Evolutionary conservation across 331 rosid species (phyloP), one percentile per base, ranked within the genome.

Genomic region (Quercus phellos): DNA sequence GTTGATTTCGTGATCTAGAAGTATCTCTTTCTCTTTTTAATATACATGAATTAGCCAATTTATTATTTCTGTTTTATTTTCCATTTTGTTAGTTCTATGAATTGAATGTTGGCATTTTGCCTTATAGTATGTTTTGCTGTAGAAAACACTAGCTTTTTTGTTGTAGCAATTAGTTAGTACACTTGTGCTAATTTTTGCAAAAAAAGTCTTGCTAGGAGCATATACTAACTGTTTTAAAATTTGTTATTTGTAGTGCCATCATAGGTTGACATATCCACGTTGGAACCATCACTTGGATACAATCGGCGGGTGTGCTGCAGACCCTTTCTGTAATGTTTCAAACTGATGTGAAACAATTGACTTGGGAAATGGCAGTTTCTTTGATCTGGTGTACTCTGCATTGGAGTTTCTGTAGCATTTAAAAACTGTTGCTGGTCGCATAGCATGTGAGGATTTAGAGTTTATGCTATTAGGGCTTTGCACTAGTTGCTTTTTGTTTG

Each of bases 221-320:
- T 34, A 9, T 34, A 4, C 14, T 66, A 34, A 55, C 21, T 1
- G 4, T 22, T 29, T 70, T 60, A 3, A 7, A 13, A n/a, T 59
- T 19, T 32, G 27, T 59, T 68, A 19, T 10, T 14, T 87, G 88
- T 87, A 93, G 98, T 93, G 98, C 98, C 98, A n/a, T 90, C 98
- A 1, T 93, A 78, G 85, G 54, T 5, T 26, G 4, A 34, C 4
- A 3, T 63, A 71, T 22, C 11, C 21, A 27, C 30, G 34, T 19
- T 19, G 54, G 19, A 67, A 13, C 73, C 72, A 24, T 19, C 22
- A 51, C 70, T 60, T 43, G 59, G 83, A 50, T 34, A 35, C 50
- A 30, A 17, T 16, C 55, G 30, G 13, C 22, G 78, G 51, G 68
- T 84, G 60, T 12, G 46, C 77, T 14, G 81, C 70, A 14, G 53